Percentiles rank a stretch among this genome's conserved stretches.
Evolutionary conservation across 176 grass and related monocot genomes (phyloP).

Genomic region (Oryza punctata): DNA sequence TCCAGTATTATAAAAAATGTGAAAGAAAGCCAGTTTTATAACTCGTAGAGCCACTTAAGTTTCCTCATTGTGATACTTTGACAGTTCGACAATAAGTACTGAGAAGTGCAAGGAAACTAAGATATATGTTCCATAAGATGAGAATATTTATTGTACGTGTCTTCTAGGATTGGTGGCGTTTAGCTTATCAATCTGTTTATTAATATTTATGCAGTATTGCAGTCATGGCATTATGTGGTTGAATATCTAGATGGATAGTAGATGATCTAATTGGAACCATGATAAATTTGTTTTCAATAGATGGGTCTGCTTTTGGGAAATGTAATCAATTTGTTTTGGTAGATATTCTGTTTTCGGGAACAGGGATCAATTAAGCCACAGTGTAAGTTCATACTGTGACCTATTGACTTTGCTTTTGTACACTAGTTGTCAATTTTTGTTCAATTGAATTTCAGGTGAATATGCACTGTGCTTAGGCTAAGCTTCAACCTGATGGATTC

Average conservation of each 20-base stretch:
- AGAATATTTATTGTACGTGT: background rate
- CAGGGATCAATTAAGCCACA: background rate
- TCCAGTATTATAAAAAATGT: background rate
- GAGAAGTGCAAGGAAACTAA: background rate
- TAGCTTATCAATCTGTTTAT: background rate
- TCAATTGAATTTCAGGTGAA: background rate
- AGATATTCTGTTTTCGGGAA: background rate
- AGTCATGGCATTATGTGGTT: background rate
- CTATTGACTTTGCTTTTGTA: background rate
- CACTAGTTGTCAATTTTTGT: background rate
- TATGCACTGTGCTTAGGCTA: background rate
- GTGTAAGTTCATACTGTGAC: background rate
- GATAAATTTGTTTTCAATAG: slow-evolving; percentile 3
- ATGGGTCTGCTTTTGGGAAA: slow-evolving; percentile 1
- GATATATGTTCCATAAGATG: background rate
- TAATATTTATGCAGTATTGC: background rate
- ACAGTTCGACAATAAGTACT: background rate
- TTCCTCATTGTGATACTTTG: background rate
- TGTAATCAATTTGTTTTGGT: background rate
- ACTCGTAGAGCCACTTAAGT: background rate
- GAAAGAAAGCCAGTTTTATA: background rate
- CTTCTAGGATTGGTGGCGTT: background rate
- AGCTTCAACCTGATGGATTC: background rate
- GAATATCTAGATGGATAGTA: background rate
- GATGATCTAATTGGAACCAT: background rate